A percentile compares a stretch with the other conserved stretches of the same genome.
Evolutionary conservation across 2,329 filamentous ascomycete species (phyloP).

Genomic region (Colletotrichum kahawae): DNA sequence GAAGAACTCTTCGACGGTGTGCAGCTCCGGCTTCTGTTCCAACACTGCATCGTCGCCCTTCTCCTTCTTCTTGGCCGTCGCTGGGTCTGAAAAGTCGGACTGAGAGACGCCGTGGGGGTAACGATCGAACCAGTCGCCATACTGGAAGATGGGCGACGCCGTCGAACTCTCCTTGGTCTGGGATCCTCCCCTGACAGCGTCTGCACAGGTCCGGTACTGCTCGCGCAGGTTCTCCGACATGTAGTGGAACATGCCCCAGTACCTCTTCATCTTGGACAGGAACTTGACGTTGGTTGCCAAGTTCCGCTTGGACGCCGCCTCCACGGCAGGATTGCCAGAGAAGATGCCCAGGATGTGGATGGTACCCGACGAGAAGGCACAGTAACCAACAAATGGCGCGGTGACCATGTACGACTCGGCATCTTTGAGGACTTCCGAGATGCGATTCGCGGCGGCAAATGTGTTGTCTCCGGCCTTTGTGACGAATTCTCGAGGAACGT

Average conservation of each 20-base stretch:
- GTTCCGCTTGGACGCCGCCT: slow-evolving; percentile 81
- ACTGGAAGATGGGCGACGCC: slow-evolving; percentile 80
- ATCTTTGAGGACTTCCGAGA: slow-evolving; percentile 83
- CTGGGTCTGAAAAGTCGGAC: slow-evolving; percentile 81
- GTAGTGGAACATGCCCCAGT: slow-evolving; percentile 99
- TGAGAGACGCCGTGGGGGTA: slow-evolving; percentile 92
- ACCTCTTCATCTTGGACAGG: slow-evolving; percentile 91
- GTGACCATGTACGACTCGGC: slow-evolving; percentile 81
- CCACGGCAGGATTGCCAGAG: slow-evolving; percentile 78
- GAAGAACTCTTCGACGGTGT: slow-evolving; percentile 94
- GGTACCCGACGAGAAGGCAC: slow-evolving; percentile 89
- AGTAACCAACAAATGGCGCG: slow-evolving; percentile 93
- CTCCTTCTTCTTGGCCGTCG: slow-evolving; percentile 70
- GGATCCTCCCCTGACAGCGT: slow-evolving; percentile 76
- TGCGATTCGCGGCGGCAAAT: slow-evolving; percentile 82
- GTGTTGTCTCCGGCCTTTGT: slow-evolving; percentile 77
- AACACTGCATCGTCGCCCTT: slow-evolving; percentile 86
- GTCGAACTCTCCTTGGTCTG: slow-evolving; percentile 50
- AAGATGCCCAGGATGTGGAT: slow-evolving; percentile 95
- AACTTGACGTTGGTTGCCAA: slow-evolving; percentile 89
- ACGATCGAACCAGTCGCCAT: slow-evolving; percentile 95
- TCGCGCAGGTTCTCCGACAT: slow-evolving; percentile 93
- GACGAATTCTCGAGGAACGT: slow-evolving; percentile 80
- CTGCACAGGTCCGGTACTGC: slow-evolving; percentile 83
- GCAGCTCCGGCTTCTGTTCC: slow-evolving; percentile 87